Evolutionary conservation across 306 rosid genomes (phyloP).

Genomic region (Acacia melanoxylon): DNA sequence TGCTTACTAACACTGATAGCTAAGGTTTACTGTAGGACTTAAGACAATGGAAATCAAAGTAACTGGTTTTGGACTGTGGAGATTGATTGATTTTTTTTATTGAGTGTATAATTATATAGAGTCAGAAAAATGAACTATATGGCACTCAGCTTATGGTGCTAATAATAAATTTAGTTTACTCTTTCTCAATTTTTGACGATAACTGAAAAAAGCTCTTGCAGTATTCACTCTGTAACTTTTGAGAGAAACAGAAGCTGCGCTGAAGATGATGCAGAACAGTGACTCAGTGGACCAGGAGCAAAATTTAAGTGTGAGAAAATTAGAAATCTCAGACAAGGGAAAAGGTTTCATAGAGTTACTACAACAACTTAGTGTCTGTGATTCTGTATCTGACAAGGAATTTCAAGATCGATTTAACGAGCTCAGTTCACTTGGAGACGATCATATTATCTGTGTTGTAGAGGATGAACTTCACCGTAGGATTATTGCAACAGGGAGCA

Average conservation of each 20-base stretch:
- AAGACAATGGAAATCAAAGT: neutral
- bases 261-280: slow-evolving; percentile 11
- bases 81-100: neutral
- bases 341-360: slow-evolving; percentile 77
- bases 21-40: neutral
- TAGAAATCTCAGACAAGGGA: slow-evolving; percentile 66
- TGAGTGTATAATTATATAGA: neutral
- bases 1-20: neutral
- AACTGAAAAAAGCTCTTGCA: neutral
- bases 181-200: neutral
- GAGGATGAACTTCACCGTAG: slow-evolving; percentile 50
- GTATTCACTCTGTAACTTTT: neutral
- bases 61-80: neutral
- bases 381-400: slow-evolving; percentile 63
- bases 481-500: slow-evolving; percentile 57
- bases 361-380: slow-evolving; percentile 72
- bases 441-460: slow-evolving; percentile 63
- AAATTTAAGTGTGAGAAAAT: slow-evolving; percentile 13
- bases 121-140: neutral
- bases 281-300: neutral
- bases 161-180: neutral
- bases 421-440: slow-evolving; percentile 55
- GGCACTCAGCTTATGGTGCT: neutral
- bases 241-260: neutral
- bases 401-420: slow-evolving; percentile 69